phyloP scores from a whole-genome alignment of 1,139 yeast genomes.

The Groenewaldozyma auringiensis region DNA sequence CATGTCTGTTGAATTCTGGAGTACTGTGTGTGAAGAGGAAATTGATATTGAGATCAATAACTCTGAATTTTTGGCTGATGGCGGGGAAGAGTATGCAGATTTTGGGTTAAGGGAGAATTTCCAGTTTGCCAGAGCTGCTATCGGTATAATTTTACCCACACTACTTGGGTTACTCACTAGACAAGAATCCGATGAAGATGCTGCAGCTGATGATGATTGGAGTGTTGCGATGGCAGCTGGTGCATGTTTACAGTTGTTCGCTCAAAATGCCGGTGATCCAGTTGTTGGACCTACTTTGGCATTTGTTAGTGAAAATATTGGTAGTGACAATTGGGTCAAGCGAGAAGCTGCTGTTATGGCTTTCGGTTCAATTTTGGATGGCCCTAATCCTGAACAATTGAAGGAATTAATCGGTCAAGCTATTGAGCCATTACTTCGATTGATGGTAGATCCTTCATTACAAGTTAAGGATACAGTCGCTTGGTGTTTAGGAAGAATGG shows the following conservation, averaged over 20 bases:
- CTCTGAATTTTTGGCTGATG: constrained; percentile 44
- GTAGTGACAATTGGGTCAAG: constrained; percentile 62
- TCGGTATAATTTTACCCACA: constrained; percentile 81
- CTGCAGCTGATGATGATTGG: constrained; percentile 81
- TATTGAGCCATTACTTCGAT: constrained; percentile 60
- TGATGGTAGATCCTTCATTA: constrained; percentile 65
- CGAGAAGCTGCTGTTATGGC: constrained; percentile 99
- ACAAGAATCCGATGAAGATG: constrained; percentile 81
- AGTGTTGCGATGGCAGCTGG: constrained; percentile 98
- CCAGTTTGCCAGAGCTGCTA: constrained; percentile 79
- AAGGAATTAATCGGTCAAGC: constrained; percentile 70
- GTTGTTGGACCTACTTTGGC: constrained; percentile 77
- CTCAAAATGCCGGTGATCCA: constrained; percentile 79
- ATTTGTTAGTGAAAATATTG: constrained; percentile 72
- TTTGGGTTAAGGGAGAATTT: constrained; percentile 24
- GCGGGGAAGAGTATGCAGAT: constrained; percentile 12
- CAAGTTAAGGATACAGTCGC: constrained; percentile 97
- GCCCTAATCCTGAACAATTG: constrained; percentile 75
- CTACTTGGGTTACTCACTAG: constrained; percentile 69
- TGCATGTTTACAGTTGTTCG: constrained; percentile 88
- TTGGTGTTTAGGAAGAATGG: constrained; percentile 96
- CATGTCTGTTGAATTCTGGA: constrained; percentile 99
- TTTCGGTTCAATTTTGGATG: constrained; percentile 92
- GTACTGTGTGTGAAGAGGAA: constrained; percentile 95
- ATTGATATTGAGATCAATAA: constrained; percentile 65